phyloP scores from a whole-genome alignment of 495 filamentous ascomycete genomes.

The Aspergillus affinis region DNA sequence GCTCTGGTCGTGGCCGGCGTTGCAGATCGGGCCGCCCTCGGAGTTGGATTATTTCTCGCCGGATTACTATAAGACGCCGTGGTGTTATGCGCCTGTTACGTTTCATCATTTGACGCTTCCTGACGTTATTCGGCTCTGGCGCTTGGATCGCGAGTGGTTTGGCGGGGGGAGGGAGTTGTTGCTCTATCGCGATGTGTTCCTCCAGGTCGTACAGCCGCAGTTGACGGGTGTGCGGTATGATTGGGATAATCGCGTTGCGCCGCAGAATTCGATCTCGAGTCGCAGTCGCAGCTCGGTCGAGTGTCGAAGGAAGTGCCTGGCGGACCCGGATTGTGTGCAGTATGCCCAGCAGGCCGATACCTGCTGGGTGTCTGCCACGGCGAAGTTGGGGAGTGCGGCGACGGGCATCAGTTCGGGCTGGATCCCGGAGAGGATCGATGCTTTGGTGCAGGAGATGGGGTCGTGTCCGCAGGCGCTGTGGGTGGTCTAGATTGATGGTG shows the following conservation, averaged over 20 bases:
- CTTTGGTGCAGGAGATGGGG: neutral
- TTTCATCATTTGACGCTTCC: neutral
- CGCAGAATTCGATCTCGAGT: neutral
- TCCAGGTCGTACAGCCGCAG: neutral
- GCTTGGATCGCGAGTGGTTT: slow-evolving; percentile 1
- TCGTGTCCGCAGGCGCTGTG: neutral
- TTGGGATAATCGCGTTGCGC: slow-evolving; percentile 1
- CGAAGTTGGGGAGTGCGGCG: neutral
- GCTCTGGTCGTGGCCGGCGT: slow-evolving; percentile 1
- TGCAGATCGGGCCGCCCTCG: neutral
- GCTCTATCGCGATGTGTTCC: slow-evolving; percentile 1
- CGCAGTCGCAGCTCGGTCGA: neutral
- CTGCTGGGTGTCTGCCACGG: neutral
- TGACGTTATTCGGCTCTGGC: neutral
- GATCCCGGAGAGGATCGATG: slow-evolving; percentile 3
- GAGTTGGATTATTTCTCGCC: neutral
- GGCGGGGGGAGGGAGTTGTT: neutral
- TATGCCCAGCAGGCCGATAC: neutral
- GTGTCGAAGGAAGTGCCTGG: neutral
- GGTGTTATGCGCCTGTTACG: slow-evolving; percentile 4
- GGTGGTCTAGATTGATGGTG: neutral
- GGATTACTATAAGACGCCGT: slow-evolving; percentile 5
- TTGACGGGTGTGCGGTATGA: neutral
- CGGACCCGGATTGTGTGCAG: neutral
- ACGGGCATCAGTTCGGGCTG: slow-evolving; percentile 3